These are phyloP conservation scores for Dipodascus geniculatus DNA, from an alignment of 805 yeast genomes.

Conservation along the genomic window DNA sequence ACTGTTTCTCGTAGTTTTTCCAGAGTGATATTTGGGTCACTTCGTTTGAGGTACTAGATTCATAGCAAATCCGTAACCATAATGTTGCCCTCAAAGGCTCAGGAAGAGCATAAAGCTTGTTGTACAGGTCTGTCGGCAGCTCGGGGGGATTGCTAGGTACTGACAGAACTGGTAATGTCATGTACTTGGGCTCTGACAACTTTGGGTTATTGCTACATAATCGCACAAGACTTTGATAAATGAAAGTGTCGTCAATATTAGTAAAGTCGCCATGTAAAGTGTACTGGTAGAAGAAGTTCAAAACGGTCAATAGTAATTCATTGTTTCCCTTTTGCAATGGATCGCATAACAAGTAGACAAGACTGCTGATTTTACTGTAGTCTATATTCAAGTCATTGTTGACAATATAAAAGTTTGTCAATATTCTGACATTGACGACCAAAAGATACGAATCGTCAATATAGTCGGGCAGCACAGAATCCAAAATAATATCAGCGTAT, in stretches of 20 bases:
- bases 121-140: conserved; percentile 41
- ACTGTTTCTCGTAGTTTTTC: conserved; percentile 88
- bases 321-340: conserved; percentile 14
- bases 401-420: not conserved
- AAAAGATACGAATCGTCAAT: not conserved
- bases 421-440: not conserved
- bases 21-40: conserved; percentile 92
- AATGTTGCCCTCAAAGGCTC: conserved; percentile 89
- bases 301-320: conserved; percentile 58
- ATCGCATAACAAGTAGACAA: not conserved
- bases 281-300: conserved; percentile 77
- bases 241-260: conserved; percentile 15
- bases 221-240: conserved; percentile 43
- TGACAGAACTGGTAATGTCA: conserved; percentile 27
- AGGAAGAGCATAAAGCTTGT: conserved; percentile 48
- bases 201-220: conserved; percentile 40
- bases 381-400: not conserved
- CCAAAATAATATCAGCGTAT: not conserved
- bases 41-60: conserved; percentile 63
- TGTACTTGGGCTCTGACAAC: conserved; percentile 25
- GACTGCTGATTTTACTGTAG: not conserved
- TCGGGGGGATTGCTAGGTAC: conserved; percentile 58
- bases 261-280: conserved; percentile 42
- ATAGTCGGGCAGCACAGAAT: not conserved
- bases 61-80: conserved; percentile 90